phyloP scores from a whole-genome alignment of 164 flowering plant species.

The Sedum album region DNA sequence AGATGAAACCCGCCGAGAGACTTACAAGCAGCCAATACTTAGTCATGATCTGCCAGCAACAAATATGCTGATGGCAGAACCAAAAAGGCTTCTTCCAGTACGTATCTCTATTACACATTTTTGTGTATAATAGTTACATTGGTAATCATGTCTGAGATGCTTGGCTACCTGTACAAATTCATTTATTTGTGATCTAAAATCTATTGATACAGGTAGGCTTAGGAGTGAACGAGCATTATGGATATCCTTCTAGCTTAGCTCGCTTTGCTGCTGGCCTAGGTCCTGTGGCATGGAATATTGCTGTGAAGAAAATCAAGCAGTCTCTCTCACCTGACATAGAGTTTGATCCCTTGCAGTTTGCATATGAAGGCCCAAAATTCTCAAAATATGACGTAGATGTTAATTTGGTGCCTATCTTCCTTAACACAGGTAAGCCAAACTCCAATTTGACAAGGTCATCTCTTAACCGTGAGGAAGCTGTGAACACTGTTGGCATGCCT shows the following conservation, averaged over 20 bases:
- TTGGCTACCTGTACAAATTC: background rate
- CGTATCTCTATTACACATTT: background rate
- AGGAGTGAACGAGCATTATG: slow-evolving; percentile 32
- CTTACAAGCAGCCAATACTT: background rate
- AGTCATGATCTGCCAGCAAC: background rate
- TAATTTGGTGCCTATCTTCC: background rate
- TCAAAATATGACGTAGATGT: background rate
- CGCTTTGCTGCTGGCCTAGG: slow-evolving; percentile 84
- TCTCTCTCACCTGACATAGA: slow-evolving; percentile 18
- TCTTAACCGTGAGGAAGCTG: background rate
- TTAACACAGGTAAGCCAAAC: background rate
- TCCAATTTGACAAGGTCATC: background rate
- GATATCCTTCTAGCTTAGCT: slow-evolving; percentile 72
- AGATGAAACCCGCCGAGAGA: background rate
- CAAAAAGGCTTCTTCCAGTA: background rate
- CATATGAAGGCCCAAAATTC: background rate
- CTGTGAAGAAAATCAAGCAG: slow-evolving; percentile 52
- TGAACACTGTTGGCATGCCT: background rate
- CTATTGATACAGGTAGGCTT: slow-evolving; percentile 62
- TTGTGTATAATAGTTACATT: background rate
- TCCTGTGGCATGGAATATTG: slow-evolving; percentile 66
- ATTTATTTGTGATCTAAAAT: background rate
- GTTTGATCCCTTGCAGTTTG: background rate
- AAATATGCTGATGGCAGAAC: background rate
- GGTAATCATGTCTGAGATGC: slow-evolving; percentile 9